Conservation (phyloP, 1,284 basidiomycete genomes). For the Phaffia rhodozyma region DNA sequence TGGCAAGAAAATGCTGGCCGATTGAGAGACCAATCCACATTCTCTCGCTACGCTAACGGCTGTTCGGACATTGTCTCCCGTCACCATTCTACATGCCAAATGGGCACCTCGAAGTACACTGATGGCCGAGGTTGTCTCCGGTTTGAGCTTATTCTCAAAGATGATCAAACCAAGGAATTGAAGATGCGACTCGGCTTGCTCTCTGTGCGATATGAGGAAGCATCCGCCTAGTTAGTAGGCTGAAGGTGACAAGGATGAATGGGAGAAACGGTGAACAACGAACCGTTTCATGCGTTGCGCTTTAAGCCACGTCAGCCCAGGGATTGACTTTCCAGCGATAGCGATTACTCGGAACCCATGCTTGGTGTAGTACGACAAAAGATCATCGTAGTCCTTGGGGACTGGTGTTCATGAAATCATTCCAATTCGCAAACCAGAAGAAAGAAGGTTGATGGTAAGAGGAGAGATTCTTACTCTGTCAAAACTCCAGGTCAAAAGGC, state of each 20-base stretch:
- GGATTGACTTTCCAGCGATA: conserved; percentile 90
- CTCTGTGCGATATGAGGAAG: conserved; percentile 41
- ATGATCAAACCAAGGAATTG: conserved; percentile 93
- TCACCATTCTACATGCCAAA: conserved; percentile 93
- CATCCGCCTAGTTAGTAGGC: not conserved
- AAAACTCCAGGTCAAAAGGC: too few species aligned
- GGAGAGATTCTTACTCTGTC: not conserved
- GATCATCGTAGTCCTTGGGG: conserved; percentile 90
- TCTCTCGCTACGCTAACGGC: conserved; percentile 95
- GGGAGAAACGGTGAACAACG: conserved; percentile 21
- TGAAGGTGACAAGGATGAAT: not conserved
- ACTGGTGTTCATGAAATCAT: conserved; percentile 42
- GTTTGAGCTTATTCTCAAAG: conserved; percentile 97
- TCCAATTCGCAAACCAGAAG: too few species aligned
- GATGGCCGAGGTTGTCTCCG: conserved; percentile 83
- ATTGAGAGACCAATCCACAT: conserved; percentile 77
- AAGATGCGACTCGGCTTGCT: conserved; percentile 83
- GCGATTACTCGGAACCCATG: conserved; percentile 97
- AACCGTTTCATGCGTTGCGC: conserved; percentile 92
- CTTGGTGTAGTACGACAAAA: conserved; percentile 92
- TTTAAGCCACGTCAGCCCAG: conserved; percentile 90
- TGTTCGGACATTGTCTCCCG: conserved; percentile 92
- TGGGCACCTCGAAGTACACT: conserved; percentile 79
- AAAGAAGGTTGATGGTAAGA: not conserved
- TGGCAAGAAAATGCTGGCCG: conserved; percentile 85